A percentile compares a stretch with the other conserved stretches of the same genome.
Conservation (phyloP, 345 rosid species). For the Citrus sp. region DNA sequence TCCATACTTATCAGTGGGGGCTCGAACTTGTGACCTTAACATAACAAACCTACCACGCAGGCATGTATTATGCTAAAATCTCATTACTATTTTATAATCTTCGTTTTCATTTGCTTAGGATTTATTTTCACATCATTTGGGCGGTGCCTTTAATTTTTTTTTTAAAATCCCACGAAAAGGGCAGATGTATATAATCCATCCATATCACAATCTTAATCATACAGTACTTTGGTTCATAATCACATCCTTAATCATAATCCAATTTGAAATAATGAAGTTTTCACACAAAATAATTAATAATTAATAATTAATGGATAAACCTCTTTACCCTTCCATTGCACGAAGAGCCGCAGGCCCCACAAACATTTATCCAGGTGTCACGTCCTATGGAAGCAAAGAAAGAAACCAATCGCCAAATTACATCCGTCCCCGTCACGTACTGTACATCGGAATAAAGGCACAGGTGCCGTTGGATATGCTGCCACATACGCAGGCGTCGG, state of each 20-base stretch:
- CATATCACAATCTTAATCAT: no score
- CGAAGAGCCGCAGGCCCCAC: background rate
- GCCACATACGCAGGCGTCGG: background rate
- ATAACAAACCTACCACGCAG: no score
- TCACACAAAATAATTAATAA: background rate
- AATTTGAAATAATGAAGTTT: no score
- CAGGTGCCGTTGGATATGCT: slow-evolving; percentile 45
- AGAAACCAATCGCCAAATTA: background rate
- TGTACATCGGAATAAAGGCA: slow-evolving; percentile 21
- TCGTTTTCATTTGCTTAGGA: no score
- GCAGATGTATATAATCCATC: no score
- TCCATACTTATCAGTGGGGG: no score
- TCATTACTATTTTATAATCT: background rate
- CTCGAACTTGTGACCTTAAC: no score
- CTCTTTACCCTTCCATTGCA: background rate
- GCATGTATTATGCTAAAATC: no score
- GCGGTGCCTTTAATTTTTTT: background rate
- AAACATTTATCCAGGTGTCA: background rate
- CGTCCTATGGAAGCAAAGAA: background rate
- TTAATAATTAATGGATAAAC: background rate
- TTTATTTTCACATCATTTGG: background rate
- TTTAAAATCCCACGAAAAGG: no score
- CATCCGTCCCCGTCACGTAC: slow-evolving; percentile 10
- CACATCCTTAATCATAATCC: no score
- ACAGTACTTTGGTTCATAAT: no score